Evolutionary conservation across 257 asterid genomes (phyloP), one percentile per base, ranked within the genome.

Genomic region (Gardenia jasminoides): DNA sequence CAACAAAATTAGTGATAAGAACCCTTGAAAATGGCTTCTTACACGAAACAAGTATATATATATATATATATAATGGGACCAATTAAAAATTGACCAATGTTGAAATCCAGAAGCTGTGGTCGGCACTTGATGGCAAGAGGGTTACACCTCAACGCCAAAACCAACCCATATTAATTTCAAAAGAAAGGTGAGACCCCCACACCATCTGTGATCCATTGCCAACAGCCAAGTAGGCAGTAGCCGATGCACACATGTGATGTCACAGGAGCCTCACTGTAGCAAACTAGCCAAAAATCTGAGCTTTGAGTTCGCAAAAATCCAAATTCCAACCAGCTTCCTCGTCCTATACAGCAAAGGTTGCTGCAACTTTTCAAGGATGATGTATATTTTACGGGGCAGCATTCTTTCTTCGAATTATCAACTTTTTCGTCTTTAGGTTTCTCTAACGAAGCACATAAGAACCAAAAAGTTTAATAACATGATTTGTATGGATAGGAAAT

Each of bases 121-220:
- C 16, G 43, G 62, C 43, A 71, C 33, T 71, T 48, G 28, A 28
- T 48, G 13, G 10, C 3, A 70, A 46, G 76, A 46, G n/a, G 54
- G 46, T 8, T 7, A 15, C 54, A 39, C 78, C 48, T 24, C 26
- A 24, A 58, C 15, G 67, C 78, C 70, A 24, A 75, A 59, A 58
- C 71, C 54, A 39, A 75, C 78, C 65, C 70, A 24, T 22, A 39
- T 12, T 11, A 75, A 36, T 58, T 62, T 39, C 13, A 16, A 76
- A 64, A 61, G 64, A 43, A 44, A 62, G 19, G 62, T 28, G 79
- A 61, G 70, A 24, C 72, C 72, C 72, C 64, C 33, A 62, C 70
- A 15, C 6, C 3, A 13, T 48, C 9, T 50, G 30, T 48, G 30
- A 31, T 30, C 13, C 64, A 58, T 39, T 36, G 17, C 33, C 28